These are phyloP conservation scores for Psilocybe sp. DNA, from an alignment of 768 basidiomycete genomes.

Conservation along the genomic window DNA sequence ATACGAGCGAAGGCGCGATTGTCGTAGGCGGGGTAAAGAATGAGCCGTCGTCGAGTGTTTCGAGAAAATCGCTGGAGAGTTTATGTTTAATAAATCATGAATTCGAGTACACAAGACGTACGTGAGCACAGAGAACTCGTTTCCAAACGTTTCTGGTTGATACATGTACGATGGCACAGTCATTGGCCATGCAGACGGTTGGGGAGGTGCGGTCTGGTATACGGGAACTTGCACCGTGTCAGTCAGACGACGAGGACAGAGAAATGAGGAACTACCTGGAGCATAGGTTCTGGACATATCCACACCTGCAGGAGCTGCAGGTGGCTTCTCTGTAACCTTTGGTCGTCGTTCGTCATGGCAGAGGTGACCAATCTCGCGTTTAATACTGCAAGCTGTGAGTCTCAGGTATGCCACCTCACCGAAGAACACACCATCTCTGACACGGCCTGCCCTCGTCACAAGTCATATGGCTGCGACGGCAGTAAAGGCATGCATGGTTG, in stretches of 20 bases:
- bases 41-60: constrained; percentile 80
- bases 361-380: constrained; percentile 93
- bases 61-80: constrained; percentile 72
- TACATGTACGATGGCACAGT: constrained; percentile 56
- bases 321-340: constrained; percentile 46
- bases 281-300: constrained; percentile 41
- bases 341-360: constrained; percentile 84
- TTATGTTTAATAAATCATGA: constrained; percentile 5
- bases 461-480: constrained; percentile 89
- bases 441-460: constrained; percentile 90
- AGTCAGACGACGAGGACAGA: neutral
- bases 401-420: neutral
- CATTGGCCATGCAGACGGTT: constrained; percentile 54
- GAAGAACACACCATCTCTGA: constrained; percentile 77
- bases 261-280: constrained; percentile 32
- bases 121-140: constrained; percentile 82
- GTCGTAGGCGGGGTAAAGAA: constrained; percentile 69
- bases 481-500: constrained; percentile 92
- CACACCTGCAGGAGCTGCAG: constrained; percentile 23
- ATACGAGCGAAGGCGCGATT: constrained; percentile 46
- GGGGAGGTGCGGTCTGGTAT: constrained; percentile 31
- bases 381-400: constrained; percentile 58
- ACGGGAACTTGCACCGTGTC: constrained; percentile 29
- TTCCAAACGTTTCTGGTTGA: constrained; percentile 71
- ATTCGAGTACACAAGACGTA: constrained; percentile 29